phyloP scores from a whole-genome alignment of 768 basidiomycete species.

The Phylloporus sp. region DNA sequence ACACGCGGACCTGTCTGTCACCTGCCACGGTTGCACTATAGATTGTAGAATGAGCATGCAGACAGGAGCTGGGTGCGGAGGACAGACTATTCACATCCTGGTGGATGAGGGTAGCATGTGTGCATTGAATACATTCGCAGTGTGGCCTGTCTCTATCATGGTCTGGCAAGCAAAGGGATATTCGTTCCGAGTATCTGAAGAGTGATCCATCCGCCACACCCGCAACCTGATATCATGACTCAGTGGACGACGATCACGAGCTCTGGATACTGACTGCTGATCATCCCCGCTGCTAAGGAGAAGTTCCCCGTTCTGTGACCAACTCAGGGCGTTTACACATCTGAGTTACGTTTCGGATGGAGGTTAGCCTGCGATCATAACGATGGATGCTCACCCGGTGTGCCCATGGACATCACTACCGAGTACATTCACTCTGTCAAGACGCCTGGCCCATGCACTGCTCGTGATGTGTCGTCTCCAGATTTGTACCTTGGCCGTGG shows the following conservation, averaged over 20 bases:
- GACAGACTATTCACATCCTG: slow-evolving; percentile 56
- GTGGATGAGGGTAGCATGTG: slow-evolving; percentile 76
- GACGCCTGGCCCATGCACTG: slow-evolving; percentile 24
- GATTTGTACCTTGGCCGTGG: slow-evolving; percentile 21
- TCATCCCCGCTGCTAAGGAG: slow-evolving; percentile 74
- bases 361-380: background rate
- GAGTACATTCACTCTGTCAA: slow-evolving; percentile 73
- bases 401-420: slow-evolving; percentile 62
- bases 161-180: slow-evolving; percentile 65
- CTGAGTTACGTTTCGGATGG: slow-evolving; percentile 35
- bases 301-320: slow-evolving; percentile 63
- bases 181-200: slow-evolving; percentile 35
- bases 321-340: slow-evolving; percentile 75
- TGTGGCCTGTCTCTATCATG: slow-evolving; percentile 77
- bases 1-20: slow-evolving; percentile 73
- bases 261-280: slow-evolving; percentile 46
- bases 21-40: slow-evolving; percentile 68
- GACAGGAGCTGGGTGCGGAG: slow-evolving; percentile 7
- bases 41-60: slow-evolving; percentile 6
- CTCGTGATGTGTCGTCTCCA: slow-evolving; percentile 24
- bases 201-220: slow-evolving; percentile 67
- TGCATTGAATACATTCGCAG: slow-evolving; percentile 80
- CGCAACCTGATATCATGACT: slow-evolving; percentile 48
- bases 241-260: background rate
- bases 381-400: slow-evolving; percentile 50